A percentile compares a stretch with the other conserved stretches of the same genome.
phyloP scores from a whole-genome alignment of 2,329 filamentous ascomycete genomes.

The Aspergillus brunneoviolaceus region DNA sequence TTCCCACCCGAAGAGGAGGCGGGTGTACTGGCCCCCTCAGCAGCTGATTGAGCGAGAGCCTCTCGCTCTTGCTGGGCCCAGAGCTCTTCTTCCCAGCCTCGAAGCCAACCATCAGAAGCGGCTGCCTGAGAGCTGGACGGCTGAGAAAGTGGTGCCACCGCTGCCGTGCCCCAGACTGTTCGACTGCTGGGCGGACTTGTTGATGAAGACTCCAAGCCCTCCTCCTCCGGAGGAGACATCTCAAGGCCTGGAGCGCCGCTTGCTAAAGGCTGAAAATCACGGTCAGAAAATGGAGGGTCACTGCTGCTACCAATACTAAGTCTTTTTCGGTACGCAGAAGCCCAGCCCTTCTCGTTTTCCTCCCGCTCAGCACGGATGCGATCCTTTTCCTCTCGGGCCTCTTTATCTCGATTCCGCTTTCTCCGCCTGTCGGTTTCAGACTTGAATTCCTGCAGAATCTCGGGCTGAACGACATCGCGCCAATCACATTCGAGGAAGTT shows the following conservation, averaged over 20 bases:
- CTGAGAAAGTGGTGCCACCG: conserved; percentile 60
- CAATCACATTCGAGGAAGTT: conserved; percentile 92
- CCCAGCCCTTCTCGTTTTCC: conserved; percentile 68
- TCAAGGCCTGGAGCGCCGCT: conserved; percentile 34
- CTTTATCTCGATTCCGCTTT: conserved; percentile 78
- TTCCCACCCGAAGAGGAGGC: conserved; percentile 41
- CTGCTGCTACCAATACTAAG: conserved; percentile 48
- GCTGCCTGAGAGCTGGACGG: conserved; percentile 46
- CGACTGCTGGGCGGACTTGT: conserved; percentile 73
- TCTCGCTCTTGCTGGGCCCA: conserved; percentile 58
- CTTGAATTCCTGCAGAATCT: conserved; percentile 73
- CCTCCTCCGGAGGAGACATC: conserved; percentile 46
- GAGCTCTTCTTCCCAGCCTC: conserved; percentile 77
- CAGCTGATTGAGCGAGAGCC: conserved; percentile 52
- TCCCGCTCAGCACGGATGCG: conserved; percentile 76
- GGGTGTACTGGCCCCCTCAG: conserved; percentile 20
- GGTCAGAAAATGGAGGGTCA: conserved; percentile 53
- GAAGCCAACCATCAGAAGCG: conserved; percentile 74
- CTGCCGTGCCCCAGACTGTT: conserved; percentile 91
- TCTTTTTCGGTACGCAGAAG: conserved; percentile 63
- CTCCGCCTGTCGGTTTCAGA: conserved; percentile 73
- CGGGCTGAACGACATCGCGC: conserved; percentile 79
- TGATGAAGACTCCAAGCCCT: conserved; percentile 69
- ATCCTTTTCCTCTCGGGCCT: conserved; percentile 81
- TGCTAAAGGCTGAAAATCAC: conserved; percentile 66